Conservation (phyloP, 1,139 yeast genomes). For the Protomyces inouyei region DNA sequence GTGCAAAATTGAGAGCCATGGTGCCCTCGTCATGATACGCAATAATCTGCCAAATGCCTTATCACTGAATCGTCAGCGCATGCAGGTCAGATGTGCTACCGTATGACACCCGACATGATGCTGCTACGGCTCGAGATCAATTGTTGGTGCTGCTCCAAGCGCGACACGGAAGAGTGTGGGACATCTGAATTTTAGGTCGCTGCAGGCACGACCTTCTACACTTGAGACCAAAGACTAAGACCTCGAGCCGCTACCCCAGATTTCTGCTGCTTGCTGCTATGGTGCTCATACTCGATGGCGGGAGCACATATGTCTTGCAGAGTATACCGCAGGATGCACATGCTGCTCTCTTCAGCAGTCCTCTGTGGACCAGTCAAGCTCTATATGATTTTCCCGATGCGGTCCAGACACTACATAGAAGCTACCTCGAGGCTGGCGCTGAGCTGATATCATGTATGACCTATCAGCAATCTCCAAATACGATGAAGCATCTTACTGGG, state of each 20-base stretch:
- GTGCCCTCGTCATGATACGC: too few species aligned
- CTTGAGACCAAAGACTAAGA: neutral
- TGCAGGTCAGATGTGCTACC: too few species aligned
- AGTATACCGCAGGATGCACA: neutral
- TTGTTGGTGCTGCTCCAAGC: too few species aligned
- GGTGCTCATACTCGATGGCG: constrained; percentile 24
- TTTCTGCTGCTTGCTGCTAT: neutral
- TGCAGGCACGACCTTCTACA: neutral
- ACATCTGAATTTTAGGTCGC: too few species aligned
- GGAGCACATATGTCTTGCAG: constrained; percentile 19
- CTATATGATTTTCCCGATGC: constrained; percentile 10
- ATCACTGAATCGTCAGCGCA: too few species aligned
- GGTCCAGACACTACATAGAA: neutral
- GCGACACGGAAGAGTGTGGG: too few species aligned
- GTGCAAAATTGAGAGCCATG: too few species aligned
- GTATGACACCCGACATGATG: too few species aligned
- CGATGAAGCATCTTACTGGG: constrained; percentile 7
- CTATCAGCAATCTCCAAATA: constrained; percentile 15
- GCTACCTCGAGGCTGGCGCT: constrained; percentile 16
- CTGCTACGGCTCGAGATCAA: too few species aligned
- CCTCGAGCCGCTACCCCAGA: neutral
- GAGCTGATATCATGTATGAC: constrained; percentile 23
- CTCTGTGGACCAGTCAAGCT: constrained; percentile 23
- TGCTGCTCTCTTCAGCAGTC: constrained; percentile 4
- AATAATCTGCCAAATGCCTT: too few species aligned